Conservation (phyloP, 78 protist genomes). For the Dictyostelium brefeldianum region DNA sequence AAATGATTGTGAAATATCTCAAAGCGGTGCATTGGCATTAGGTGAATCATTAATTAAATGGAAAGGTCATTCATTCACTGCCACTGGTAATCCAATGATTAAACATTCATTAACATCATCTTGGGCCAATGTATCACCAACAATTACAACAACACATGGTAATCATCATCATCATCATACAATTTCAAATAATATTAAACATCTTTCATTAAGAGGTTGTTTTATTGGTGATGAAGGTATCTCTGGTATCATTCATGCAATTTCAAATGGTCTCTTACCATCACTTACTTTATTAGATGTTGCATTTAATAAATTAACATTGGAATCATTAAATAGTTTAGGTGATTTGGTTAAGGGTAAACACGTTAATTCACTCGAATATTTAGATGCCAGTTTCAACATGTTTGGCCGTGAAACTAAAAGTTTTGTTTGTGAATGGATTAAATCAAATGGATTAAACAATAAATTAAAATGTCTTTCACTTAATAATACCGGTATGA, state of each 20-base stretch:
- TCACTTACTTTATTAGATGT: constrained; percentile 19
- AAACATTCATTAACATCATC: background rate
- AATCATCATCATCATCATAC: background rate
- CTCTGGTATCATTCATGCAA: background rate
- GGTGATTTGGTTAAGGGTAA: background rate
- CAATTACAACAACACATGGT: background rate
- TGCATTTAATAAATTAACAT: constrained; percentile 13
- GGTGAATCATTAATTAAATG: constrained; percentile 29
- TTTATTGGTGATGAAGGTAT: constrained; percentile 49
- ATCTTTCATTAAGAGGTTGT: constrained; percentile 24
- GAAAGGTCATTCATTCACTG: constrained; percentile 28
- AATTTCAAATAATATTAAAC: background rate
- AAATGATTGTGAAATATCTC: constrained; percentile 27
- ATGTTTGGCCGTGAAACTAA: background rate
- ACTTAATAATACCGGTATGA: constrained; percentile 10
- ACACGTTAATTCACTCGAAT: background rate
- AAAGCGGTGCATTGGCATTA: background rate
- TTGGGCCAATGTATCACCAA: background rate
- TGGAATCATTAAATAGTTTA: background rate
- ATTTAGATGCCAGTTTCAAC: constrained; percentile 43
- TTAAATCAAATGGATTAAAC: background rate
- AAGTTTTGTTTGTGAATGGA: background rate
- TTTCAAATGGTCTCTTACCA: background rate
- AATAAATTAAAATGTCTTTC: background rate
- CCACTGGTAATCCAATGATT: constrained; percentile 7